These are phyloP conservation scores for Candida maris DNA, from an alignment of 805 yeast species.

Conservation along the genomic window DNA sequence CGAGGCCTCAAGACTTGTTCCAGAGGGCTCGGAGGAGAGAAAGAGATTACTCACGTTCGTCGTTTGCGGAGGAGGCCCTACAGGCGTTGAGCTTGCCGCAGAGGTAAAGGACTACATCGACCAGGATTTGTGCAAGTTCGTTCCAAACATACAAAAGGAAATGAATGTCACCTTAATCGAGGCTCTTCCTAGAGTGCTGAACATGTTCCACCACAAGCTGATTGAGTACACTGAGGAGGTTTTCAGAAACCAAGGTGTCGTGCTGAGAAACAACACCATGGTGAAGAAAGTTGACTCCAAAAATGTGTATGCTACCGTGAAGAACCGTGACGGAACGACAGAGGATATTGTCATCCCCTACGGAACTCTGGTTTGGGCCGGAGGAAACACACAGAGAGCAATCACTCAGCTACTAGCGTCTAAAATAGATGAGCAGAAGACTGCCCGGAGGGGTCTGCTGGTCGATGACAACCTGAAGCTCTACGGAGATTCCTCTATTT, in stretches of 20 bases:
- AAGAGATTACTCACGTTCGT: constrained; percentile 79
- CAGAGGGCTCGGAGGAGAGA: constrained; percentile 69
- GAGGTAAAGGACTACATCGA: constrained; percentile 91
- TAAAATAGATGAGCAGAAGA: constrained; percentile 68
- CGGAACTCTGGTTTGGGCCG: constrained; percentile 94
- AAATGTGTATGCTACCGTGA: constrained; percentile 65
- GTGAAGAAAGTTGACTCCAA: constrained; percentile 76
- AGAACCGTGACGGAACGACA: constrained; percentile 61
- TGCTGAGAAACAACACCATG: constrained; percentile 78
- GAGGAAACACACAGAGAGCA: constrained; percentile 88
- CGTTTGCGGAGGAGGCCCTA: constrained; percentile 97
- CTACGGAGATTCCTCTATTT: constrained; percentile 73
- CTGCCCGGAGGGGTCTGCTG: constrained; percentile 84
- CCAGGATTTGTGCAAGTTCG: constrained; percentile 84
- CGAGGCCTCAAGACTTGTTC: constrained; percentile 79
- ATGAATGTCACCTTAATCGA: constrained; percentile 80
- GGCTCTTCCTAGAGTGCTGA: constrained; percentile 84
- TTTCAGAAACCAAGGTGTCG: constrained; percentile 61
- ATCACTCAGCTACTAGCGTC: constrained; percentile 62
- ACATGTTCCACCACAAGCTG: constrained; percentile 63
- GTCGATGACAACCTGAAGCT: constrained; percentile 78
- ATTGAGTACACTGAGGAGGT: constrained; percentile 76
- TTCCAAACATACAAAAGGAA: constrained; percentile 78
- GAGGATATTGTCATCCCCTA: constrained; percentile 63
- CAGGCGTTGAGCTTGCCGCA: constrained; percentile 96